Evolutionary conservation across 2,329 filamentous ascomycete genomes (phyloP).

Genomic region (Fulvia fulva): DNA sequence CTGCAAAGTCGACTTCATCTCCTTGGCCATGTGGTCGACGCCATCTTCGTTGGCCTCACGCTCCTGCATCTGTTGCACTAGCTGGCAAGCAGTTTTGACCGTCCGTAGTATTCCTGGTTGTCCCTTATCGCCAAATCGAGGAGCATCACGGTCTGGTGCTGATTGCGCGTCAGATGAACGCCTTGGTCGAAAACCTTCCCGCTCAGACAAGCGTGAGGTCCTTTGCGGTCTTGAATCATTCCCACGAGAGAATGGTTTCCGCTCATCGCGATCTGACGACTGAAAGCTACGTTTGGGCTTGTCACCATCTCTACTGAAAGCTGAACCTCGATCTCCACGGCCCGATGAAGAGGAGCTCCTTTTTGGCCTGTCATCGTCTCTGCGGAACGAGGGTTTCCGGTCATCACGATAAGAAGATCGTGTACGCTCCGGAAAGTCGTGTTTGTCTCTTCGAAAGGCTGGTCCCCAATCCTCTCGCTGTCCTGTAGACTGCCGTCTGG

Average conservation of each 20-base stretch:
- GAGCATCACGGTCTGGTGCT: not conserved
- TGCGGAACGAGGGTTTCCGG: not conserved
- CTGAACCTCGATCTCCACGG: not conserved
- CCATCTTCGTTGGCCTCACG: conserved; percentile 15
- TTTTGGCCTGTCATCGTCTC: not conserved
- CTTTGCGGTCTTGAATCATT: not conserved
- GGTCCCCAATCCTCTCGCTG: not conserved
- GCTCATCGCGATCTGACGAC: not conserved
- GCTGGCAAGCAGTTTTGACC: conserved; percentile 19
- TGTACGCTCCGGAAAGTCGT: not conserved
- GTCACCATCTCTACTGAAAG: not conserved
- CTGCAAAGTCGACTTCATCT: conserved; percentile 9
- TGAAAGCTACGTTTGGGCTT: not conserved
- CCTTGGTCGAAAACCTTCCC: not conserved
- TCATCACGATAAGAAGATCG: not conserved
- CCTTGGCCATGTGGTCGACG: conserved; percentile 12
- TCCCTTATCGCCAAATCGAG: not conserved
- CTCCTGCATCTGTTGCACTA: conserved; percentile 16
- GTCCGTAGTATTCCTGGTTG: not conserved
- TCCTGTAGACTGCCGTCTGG: not conserved
- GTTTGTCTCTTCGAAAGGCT: not conserved
- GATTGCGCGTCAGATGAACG: not conserved
- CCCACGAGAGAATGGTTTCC: not conserved
- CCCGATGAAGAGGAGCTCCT: not conserved
- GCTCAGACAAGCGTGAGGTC: not conserved